Base-by-base conservation (phyloP, 768 basidiomycete genomes). In the Boletus vermiculosoides region DNA sequence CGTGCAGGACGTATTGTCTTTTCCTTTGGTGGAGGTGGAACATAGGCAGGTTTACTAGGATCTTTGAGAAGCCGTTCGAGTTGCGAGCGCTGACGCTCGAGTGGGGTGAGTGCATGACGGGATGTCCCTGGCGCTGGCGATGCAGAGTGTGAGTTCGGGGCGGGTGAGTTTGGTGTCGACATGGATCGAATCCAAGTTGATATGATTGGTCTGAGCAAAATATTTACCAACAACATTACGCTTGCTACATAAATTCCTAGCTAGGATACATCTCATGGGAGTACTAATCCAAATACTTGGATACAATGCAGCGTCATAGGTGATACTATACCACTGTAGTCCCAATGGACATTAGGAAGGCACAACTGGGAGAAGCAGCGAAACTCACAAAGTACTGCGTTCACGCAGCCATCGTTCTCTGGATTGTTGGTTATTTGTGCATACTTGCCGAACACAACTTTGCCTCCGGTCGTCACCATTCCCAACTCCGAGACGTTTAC, bases 401-500 rank as follows among this genome's bases (percentile, higher is more conserved):
- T 97, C 70, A 98, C 89, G 71, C 94, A 97, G 9, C 95, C 95
- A 66, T 97, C 94, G 62, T 95, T 94, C 77, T 97, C 94, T 20
- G 92, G 92, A 74, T 93, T 94, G 77, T 94, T 94, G 50, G 92
- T 94, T 66, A 95, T 81, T 70, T 95, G 92, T 7, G 94, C 92
- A 68, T 94, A 96, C 75, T 94, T 94, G 62, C 92, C 92, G 66
- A 92, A 92, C 33, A 92, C 90, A 44, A 92, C 88, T 71, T 98
- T 98, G 60, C 96, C 96, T 50, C 96, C 94, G 3, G 96, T 88
- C 13, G 96, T 98, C 37, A 98, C 96, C 83, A 98, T 88, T 53
- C 96, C 96, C 60, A 98, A 78, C 73, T 98, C 96, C 41, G 94
- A 96, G n/a, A 97, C 94, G 66, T 99, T 98, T 65, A 98, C 96